Conservation (phyloP, 2,329 filamentous ascomycete genomes). For the Penicillium sp. region DNA sequence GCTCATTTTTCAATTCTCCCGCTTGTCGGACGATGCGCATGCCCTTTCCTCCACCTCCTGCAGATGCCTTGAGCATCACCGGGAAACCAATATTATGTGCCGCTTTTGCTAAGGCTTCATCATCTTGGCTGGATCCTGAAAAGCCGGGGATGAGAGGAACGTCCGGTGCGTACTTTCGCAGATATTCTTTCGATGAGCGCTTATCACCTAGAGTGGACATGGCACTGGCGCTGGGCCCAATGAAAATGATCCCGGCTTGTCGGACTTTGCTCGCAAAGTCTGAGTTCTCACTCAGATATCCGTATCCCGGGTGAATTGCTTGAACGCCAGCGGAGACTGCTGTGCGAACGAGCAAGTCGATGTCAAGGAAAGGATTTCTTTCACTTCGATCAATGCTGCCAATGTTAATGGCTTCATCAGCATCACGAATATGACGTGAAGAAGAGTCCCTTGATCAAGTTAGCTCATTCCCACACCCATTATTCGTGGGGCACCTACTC, state of each 20-base stretch:
- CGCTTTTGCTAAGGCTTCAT: slow-evolving; percentile 17
- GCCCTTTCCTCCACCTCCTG: slow-evolving; percentile 51
- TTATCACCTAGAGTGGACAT: slow-evolving; percentile 33
- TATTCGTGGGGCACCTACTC: slow-evolving; percentile 1
- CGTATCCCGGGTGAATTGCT: slow-evolving; percentile 38
- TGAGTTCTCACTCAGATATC: slow-evolving; percentile 37
- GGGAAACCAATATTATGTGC: slow-evolving; percentile 34
- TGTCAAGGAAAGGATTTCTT: slow-evolving; percentile 29
- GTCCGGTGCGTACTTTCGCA: slow-evolving; percentile 25
- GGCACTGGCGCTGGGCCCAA: slow-evolving; percentile 30
- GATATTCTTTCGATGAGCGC: slow-evolving; percentile 9
- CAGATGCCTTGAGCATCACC: slow-evolving; percentile 52
- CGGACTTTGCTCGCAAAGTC: slow-evolving; percentile 30
- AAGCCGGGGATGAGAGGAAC: slow-evolving; percentile 32
- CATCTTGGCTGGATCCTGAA: slow-evolving; percentile 22
- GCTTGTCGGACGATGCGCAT: slow-evolving; percentile 40
- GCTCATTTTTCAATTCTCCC: slow-evolving; percentile 31
- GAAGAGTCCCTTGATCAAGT: slow-evolving; percentile 23
- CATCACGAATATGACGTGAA: slow-evolving; percentile 31
- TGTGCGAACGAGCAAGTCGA: slow-evolving; percentile 27
- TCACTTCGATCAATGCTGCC: slow-evolving; percentile 19
- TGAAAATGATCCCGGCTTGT: slow-evolving; percentile 33
- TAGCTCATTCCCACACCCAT: background rate
- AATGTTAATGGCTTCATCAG: slow-evolving; percentile 33
- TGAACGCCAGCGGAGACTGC: slow-evolving; percentile 25